Base-by-base conservation (phyloP, 345 rosid genomes). In the Hibiscus syriacus region DNA sequence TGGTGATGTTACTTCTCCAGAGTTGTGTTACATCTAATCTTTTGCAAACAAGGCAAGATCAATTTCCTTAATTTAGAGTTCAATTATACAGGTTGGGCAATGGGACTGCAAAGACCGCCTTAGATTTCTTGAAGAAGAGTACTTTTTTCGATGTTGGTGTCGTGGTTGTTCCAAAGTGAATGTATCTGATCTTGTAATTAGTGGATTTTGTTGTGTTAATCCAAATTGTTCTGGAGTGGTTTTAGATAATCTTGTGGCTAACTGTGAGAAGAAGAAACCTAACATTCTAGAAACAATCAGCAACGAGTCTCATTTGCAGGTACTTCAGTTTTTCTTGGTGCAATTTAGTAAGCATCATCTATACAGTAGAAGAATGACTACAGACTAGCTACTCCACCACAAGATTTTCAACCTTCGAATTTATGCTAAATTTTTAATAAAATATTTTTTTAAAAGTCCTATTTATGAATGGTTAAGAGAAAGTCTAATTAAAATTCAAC, bases 111-210 rank as follows among this genome's bases (percentile, higher is more conserved):
- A 76, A 76, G 86, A 85, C 72, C 92, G 98, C 68, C 75, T 78
- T 60, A 81, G 79, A 67, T 81, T 90, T 81, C 85, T 92, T 72
- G 79, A 84, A 74, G 89, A 86, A 66, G 85, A 82, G 59, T 92
- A 92, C 74, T 85, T 78, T 58, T 92, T 92, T 76, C 73, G 16
- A 70, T 92, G 97, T 65, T 80, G 19, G 26, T 92, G 98, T 73
- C 70, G 65, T 70, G 84, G 98, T 66, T 92, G 92, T 79, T 84
- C 90, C 41, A 77, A 71, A 68, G 32, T 85, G 64, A 86, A 85
- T 80, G 48, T 80, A 49, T 77, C 89, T 27, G 96, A 90, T 77
- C 87, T 92, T 70, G 83, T 82, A 75, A 68, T 86, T 57, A 83
- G 78, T 83, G 88, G 89, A 67, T 88, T 84, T 68, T 79, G 73